These are phyloP conservation scores for Phlyctochytrium planicorne DNA, from an alignment of 192 early-diverging fungal species.

Conservation along the genomic window DNA sequence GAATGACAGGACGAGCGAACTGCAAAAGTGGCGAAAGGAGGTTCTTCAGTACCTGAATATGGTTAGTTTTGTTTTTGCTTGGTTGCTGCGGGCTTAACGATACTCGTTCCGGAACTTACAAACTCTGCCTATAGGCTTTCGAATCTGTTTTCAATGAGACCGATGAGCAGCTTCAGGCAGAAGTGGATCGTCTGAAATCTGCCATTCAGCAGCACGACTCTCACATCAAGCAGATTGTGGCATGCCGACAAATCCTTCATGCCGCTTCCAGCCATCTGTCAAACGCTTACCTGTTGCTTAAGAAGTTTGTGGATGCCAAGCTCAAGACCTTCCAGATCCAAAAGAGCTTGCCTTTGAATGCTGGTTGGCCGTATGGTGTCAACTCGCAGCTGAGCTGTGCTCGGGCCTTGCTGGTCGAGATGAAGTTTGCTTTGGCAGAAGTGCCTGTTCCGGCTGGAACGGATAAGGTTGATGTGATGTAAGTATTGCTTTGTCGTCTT, in stretches of 20 bases:
- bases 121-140: not conserved
- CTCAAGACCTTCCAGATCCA: not conserved
- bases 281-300: not conserved
- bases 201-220: not conserved
- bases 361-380: not conserved
- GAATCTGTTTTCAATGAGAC: not conserved
- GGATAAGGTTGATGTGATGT: not conserved
- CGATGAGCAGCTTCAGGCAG: not conserved
- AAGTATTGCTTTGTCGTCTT: slow-evolving; percentile 1
- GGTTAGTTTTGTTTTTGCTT: not conserved
- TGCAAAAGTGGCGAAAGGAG: not conserved
- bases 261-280: not conserved
- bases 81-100: not conserved
- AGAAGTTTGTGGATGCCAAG: not conserved
- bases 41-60: not conserved
- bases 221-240: not conserved
- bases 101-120: not conserved
- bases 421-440: not conserved
- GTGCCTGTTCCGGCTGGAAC: not conserved
- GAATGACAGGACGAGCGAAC: not conserved
- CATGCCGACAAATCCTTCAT: not conserved
- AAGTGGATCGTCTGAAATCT: not conserved
- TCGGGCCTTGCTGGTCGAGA: not conserved
- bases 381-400: not conserved
- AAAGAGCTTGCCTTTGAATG: no score